Percentiles rank a stretch among this genome's conserved stretches.
Evolutionary conservation across 495 filamentous ascomycete genomes (phyloP).

Genomic region (Penicillium coprophilum): DNA sequence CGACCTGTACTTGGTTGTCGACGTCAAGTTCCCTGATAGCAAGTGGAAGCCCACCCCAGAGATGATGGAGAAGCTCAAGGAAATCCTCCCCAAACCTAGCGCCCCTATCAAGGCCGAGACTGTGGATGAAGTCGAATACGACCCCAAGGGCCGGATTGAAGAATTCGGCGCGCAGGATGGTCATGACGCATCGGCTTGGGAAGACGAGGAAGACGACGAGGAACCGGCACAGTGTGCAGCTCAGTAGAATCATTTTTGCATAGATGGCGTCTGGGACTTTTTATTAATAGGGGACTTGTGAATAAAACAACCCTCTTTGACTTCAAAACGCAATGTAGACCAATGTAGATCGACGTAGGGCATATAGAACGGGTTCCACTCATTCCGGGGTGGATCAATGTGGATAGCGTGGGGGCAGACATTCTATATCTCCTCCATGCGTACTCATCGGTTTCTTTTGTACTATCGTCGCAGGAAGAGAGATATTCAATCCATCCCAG

Average conservation of each 20-base stretch:
- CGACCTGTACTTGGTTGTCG: conserved; percentile 82
- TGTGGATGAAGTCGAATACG: conserved; percentile 83
- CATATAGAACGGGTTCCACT: background rate
- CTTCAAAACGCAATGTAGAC: background rate
- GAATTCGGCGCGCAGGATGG: conserved; percentile 72
- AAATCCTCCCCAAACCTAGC: conserved; percentile 67
- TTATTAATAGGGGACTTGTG: conserved; percentile 15
- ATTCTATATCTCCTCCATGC: background rate
- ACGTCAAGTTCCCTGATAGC: conserved; percentile 85
- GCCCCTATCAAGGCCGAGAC: conserved; percentile 63
- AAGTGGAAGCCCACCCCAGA: conserved; percentile 74
- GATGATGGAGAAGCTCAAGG: conserved; percentile 63
- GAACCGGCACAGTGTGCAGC: conserved; percentile 74
- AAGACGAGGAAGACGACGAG: conserved; percentile 72
- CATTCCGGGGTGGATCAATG: background rate
- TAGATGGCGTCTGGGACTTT: conserved; percentile 31
- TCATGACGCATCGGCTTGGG: conserved; percentile 71
- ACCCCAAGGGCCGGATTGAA: conserved; percentile 76
- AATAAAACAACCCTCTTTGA: conserved; percentile 3
- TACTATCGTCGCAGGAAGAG: no score
- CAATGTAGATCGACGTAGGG: background rate
- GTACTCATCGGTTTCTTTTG: no score
- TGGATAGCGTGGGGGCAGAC: background rate
- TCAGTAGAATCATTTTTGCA: conserved; percentile 60
- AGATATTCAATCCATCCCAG: no score